Percentiles rank a stretch among this genome's conserved stretches.
These are phyloP conservation scores for Ustulina deusta DNA, from an alignment of 2,329 filamentous ascomycete species.

Conservation along the genomic window DNA sequence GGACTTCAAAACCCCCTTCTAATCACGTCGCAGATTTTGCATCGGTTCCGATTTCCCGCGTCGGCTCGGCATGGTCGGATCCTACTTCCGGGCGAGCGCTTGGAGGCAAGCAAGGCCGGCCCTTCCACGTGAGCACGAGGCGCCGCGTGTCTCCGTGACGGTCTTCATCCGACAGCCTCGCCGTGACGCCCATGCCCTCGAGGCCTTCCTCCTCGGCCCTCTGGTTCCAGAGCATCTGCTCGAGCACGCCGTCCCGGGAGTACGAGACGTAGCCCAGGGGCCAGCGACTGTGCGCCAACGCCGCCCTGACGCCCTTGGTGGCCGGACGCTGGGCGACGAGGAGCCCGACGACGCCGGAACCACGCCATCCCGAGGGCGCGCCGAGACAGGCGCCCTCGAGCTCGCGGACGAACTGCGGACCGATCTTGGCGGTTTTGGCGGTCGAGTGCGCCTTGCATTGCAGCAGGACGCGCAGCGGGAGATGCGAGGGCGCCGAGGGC, in stretches of 20 bases:
- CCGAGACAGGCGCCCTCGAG: slow-evolving; percentile 82
- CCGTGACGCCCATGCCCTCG: slow-evolving; percentile 66
- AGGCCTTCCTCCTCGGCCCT: slow-evolving; percentile 72
- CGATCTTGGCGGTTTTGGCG: slow-evolving; percentile 55
- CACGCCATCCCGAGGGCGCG: slow-evolving; percentile 79
- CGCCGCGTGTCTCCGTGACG: slow-evolving; percentile 52
- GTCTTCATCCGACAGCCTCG: slow-evolving; percentile 32
- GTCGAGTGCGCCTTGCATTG: slow-evolving; percentile 76
- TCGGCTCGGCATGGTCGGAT: neutral
- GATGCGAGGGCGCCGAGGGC: slow-evolving; percentile 54
- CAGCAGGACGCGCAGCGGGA: slow-evolving; percentile 60
- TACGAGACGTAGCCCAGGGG: slow-evolving; percentile 80
- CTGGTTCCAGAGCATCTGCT: slow-evolving; percentile 80
- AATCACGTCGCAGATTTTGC: neutral
- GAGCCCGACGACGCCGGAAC: slow-evolving; percentile 73
- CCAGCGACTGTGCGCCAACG: slow-evolving; percentile 73
- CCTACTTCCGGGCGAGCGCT: neutral
- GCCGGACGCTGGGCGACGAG: slow-evolving; percentile 76
- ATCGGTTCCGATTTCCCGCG: neutral
- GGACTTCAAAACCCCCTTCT: neutral
- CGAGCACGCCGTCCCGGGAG: slow-evolving; percentile 66
- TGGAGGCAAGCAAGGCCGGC: slow-evolving; percentile 49
- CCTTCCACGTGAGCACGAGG: slow-evolving; percentile 65
- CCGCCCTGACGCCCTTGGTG: slow-evolving; percentile 82
- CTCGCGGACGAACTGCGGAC: slow-evolving; percentile 76